Evolutionary conservation across 805 yeast genomes (phyloP).

Genomic region (Nakazawaea pomicola): DNA sequence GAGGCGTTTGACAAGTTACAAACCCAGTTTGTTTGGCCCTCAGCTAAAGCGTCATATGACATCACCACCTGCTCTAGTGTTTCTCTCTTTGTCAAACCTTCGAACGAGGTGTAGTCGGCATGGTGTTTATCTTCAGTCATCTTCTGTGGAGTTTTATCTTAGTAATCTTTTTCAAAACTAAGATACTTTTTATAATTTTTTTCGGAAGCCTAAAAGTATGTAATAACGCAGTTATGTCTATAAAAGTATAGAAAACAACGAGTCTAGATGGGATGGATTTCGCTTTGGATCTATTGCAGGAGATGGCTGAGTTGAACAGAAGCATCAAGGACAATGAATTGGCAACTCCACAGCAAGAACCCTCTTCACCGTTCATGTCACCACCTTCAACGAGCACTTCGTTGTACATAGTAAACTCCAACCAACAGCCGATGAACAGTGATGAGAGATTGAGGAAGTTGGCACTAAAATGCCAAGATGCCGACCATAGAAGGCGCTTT

Average conservation of each 20-base stretch:
- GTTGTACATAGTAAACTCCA: constrained; percentile 38
- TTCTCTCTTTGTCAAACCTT: constrained; percentile 38
- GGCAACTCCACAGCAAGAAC: constrained; percentile 45
- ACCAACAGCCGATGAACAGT: constrained; percentile 12
- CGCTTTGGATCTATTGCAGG: constrained; percentile 6
- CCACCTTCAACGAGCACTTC: constrained; percentile 52
- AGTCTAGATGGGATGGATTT: constrained; percentile 10
- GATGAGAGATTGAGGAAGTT: constrained; percentile 9
- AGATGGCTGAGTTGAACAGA: constrained; percentile 19
- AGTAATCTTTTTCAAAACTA: background rate
- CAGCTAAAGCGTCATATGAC: constrained; percentile 61
- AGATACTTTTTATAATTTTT: too few species aligned
- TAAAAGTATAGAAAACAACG: too few species aligned
- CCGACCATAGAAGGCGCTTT: constrained; percentile 23
- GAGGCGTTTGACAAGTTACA: constrained; percentile 84
- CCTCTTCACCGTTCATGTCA: constrained; percentile 51
- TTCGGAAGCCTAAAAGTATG: too few species aligned
- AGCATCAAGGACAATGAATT: constrained; percentile 28
- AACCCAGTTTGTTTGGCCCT: constrained; percentile 75
- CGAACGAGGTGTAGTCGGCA: constrained; percentile 68
- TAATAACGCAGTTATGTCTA: too few species aligned
- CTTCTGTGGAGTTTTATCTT: background rate
- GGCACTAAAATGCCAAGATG: constrained; percentile 17
- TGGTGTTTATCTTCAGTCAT: constrained; percentile 39
- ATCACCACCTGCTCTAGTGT: constrained; percentile 51